Conservation (phyloP, 2,329 filamentous ascomycete species). For the Paraconiothyrium brasiliense region DNA sequence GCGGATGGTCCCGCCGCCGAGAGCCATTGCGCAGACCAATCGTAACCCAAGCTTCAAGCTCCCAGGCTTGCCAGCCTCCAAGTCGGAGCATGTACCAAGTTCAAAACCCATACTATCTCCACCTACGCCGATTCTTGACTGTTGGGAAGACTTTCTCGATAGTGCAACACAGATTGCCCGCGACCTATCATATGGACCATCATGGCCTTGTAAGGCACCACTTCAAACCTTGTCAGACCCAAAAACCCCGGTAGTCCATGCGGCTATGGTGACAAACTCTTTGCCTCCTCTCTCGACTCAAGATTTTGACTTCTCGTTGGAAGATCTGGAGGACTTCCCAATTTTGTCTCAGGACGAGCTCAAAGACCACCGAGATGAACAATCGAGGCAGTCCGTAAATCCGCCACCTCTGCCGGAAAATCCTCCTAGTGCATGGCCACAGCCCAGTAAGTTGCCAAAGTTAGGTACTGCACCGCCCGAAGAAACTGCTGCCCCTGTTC, state of each 20-base stretch:
- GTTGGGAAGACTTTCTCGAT: slow-evolving; percentile 55
- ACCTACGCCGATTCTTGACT: slow-evolving; percentile 23
- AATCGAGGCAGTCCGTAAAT: neutral
- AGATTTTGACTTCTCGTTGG: slow-evolving; percentile 52
- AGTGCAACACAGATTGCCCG: slow-evolving; percentile 57
- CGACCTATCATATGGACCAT: slow-evolving; percentile 44
- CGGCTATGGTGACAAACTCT: slow-evolving; percentile 7
- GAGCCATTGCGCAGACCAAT: slow-evolving; percentile 15
- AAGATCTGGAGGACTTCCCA: slow-evolving; percentile 50
- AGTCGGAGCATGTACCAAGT: slow-evolving; percentile 6
- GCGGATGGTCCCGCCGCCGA: slow-evolving; percentile 17
- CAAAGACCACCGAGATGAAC: neutral
- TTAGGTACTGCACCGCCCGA: too few relatives aligned
- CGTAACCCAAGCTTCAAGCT: slow-evolving; percentile 36
- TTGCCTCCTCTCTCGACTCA: slow-evolving; percentile 48
- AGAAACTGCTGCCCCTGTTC: neutral
- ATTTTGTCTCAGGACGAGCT: neutral
- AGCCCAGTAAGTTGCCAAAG: neutral
- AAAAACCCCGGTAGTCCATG: neutral
- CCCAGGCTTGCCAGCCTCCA: slow-evolving; percentile 38
- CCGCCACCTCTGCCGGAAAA: neutral
- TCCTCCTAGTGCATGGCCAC: neutral
- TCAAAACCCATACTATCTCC: neutral
- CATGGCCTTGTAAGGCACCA: neutral
- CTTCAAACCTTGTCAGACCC: neutral